Conservation (phyloP, 495 filamentous ascomycete species). For the Podospora fimiseda region DNA sequence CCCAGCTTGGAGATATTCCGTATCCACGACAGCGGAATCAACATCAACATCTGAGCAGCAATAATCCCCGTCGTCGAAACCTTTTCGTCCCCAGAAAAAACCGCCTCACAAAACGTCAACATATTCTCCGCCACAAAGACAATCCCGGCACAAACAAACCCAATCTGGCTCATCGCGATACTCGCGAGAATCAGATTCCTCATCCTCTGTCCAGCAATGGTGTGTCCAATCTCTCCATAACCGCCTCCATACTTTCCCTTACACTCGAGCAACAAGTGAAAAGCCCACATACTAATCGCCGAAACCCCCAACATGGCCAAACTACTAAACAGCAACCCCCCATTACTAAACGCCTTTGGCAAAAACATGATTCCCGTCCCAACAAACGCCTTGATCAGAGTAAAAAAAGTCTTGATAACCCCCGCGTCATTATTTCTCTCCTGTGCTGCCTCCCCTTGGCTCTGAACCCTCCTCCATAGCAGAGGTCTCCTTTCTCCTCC, state of each 20-base stretch:
- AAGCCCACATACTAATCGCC: conserved; percentile 51
- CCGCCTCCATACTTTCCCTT: conserved; percentile 47
- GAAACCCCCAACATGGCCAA: conserved; percentile 52
- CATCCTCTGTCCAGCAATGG: conserved; percentile 46
- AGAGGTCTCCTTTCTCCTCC: conserved; percentile 46
- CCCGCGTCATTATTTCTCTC: conserved; percentile 43
- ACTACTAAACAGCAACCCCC: conserved; percentile 59
- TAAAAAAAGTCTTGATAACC: conserved; percentile 61
- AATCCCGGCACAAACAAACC: conserved; percentile 60
- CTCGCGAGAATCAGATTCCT: conserved; percentile 50
- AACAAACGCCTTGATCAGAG: conserved; percentile 58
- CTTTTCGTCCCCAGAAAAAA: conserved; percentile 32
- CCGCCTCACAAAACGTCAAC: conserved; percentile 49
- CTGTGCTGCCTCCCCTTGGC: neutral
- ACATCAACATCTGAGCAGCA: conserved; percentile 46
- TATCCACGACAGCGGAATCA: conserved; percentile 55
- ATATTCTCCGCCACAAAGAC: conserved; percentile 63
- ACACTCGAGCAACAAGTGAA: conserved; percentile 56
- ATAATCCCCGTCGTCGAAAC: conserved; percentile 46
- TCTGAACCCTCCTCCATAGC: conserved; percentile 40
- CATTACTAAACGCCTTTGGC: conserved; percentile 61
- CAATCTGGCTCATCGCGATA: conserved; percentile 60
- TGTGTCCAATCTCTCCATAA: conserved; percentile 57
- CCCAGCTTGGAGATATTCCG: conserved; percentile 61
- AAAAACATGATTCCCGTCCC: conserved; percentile 65